A percentile compares a stretch with the other conserved stretches of the same genome.
Conservation (phyloP, 2,329 filamentous ascomycete genomes). For the Neofusicoccum laricinum region DNA sequence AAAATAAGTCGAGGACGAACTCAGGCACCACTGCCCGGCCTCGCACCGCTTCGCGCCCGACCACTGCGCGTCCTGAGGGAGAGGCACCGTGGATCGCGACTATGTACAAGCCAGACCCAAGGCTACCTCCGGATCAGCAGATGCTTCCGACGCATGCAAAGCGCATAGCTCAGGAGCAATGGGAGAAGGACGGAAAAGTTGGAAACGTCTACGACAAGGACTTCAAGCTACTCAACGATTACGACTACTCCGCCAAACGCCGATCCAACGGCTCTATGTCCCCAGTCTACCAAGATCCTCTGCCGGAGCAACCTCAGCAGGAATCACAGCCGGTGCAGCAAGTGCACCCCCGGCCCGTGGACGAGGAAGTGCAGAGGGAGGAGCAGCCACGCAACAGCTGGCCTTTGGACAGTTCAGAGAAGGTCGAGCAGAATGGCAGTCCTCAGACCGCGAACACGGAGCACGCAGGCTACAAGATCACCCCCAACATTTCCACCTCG, state of each 20-base stretch:
- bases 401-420: background rate
- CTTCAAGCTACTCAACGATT: constrained; percentile 73
- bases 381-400: background rate
- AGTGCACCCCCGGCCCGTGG: background rate
- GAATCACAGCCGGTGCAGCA: background rate
- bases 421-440: constrained; percentile 9
- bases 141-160: constrained; percentile 91
- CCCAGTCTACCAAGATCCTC: constrained; percentile 24
- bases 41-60: constrained; percentile 54
- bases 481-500: constrained; percentile 39
- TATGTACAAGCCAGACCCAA: constrained; percentile 93
- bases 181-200: constrained; percentile 87
- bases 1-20: constrained; percentile 16
- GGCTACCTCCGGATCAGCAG: constrained; percentile 90
- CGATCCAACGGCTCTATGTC: background rate
- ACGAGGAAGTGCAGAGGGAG: background rate
- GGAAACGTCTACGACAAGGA: constrained; percentile 83
- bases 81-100: constrained; percentile 94
- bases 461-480: constrained; percentile 47
- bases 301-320: constrained; percentile 24
- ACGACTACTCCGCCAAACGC: constrained; percentile 43
- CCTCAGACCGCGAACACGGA: constrained; percentile 28
- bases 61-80: constrained; percentile 75
- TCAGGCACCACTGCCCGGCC: constrained; percentile 44
- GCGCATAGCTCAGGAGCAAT: constrained; percentile 87